These are phyloP conservation scores for Babesia ovis DNA, from an alignment of 169 alveolate species.

Conservation along the genomic window DNA sequence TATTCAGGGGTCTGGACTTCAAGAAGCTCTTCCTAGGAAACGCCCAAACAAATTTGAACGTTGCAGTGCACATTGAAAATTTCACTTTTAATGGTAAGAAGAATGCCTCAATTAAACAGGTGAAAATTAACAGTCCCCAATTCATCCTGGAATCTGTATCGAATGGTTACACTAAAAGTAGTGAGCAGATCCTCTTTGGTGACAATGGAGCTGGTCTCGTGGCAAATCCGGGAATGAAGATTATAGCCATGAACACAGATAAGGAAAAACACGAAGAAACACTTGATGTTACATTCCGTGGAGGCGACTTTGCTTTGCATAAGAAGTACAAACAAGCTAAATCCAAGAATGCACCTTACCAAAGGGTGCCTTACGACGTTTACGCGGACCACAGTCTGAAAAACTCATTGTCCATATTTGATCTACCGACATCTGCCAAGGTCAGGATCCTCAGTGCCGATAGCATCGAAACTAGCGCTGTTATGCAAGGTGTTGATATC, in stretches of 20 bases:
- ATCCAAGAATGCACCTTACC: neutral
- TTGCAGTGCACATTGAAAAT: neutral
- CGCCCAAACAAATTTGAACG: neutral
- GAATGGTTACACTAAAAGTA: conserved; percentile 4
- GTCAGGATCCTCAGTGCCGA: conserved; percentile 1
- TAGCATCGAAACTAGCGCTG: neutral
- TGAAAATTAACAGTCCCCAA: neutral
- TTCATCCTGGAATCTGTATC: conserved; percentile 18
- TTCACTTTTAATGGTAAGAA: conserved; percentile 7
- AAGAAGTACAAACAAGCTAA: conserved; percentile 5
- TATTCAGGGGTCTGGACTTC: neutral
- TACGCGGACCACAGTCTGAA: neutral
- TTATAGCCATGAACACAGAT: neutral
- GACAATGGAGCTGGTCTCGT: neutral
- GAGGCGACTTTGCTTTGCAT: neutral
- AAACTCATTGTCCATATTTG: neutral
- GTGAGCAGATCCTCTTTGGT: neutral
- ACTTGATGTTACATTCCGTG: conserved; percentile 1
- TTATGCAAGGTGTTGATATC: conserved; percentile 5
- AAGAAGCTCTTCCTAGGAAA: neutral
- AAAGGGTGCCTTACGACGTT: neutral
- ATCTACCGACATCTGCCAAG: neutral
- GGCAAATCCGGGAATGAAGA: neutral
- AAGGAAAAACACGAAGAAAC: neutral
- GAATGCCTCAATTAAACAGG: conserved; percentile 28